Conservation (phyloP, 2,329 filamentous ascomycete species). For the Penicillium sp. region DNA sequence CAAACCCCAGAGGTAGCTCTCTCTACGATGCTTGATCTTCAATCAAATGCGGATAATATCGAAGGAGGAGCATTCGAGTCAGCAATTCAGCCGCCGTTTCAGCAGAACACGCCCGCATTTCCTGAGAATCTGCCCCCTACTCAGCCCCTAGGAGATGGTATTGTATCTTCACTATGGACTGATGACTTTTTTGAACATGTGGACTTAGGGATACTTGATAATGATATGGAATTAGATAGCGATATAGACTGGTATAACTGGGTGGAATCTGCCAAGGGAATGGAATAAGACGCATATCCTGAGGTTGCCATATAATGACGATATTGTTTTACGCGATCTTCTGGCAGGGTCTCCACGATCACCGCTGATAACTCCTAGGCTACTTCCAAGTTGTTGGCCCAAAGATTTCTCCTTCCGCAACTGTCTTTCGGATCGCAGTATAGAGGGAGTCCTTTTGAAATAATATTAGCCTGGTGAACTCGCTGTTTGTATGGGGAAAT, state of each 20-base stretch:
- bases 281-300: constrained; percentile 23
- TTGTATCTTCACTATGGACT: constrained; percentile 24
- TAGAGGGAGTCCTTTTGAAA: constrained; percentile 19
- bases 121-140: not conserved
- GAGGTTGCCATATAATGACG: not conserved
- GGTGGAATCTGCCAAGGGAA: constrained; percentile 44
- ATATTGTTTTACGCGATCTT: not conserved
- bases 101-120: not conserved
- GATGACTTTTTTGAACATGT: constrained; percentile 20
- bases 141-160: not conserved
- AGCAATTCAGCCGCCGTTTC: not conserved
- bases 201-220: constrained; percentile 7
- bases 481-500: not conserved
- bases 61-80: not conserved
- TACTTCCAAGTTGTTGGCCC: constrained; percentile 23
- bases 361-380: not conserved
- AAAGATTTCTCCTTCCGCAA: constrained; percentile 23
- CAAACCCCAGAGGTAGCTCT: not conserved
- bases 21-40: not conserved
- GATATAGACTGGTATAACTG: constrained; percentile 50
- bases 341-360: not conserved
- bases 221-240: constrained; percentile 38
- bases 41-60: too few species aligned
- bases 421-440: constrained; percentile 26
- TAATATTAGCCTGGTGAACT: not conserved